Evolutionary conservation across 2,329 filamentous ascomycete species (phyloP).

Genomic region (Sarocladiaceae sp.): DNA sequence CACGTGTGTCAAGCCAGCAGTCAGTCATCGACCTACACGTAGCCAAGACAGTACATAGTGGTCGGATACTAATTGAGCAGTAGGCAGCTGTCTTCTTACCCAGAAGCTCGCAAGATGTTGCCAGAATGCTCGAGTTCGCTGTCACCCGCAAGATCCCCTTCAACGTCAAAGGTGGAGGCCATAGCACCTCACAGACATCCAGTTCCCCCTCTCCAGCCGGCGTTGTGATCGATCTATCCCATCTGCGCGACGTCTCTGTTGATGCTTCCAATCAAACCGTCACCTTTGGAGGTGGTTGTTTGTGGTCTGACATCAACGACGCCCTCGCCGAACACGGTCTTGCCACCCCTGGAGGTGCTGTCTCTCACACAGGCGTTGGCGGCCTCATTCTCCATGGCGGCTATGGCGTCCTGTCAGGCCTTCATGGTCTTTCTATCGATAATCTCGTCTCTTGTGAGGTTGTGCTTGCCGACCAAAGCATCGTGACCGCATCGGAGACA

Average conservation of each 20-base stretch:
- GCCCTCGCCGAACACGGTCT: constrained; percentile 43
- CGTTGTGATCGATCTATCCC: constrained; percentile 48
- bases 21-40: background rate
- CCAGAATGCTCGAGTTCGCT: constrained; percentile 37
- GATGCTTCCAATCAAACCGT: constrained; percentile 38
- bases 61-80: background rate
- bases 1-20: constrained; percentile 8
- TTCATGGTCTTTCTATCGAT: constrained; percentile 44
- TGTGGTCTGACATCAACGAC: constrained; percentile 49
- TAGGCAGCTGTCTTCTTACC: constrained; percentile 40
- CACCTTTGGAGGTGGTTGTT: constrained; percentile 42
- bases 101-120: constrained; percentile 31
- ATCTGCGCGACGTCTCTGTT: constrained; percentile 43
- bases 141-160: constrained; percentile 38
- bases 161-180: constrained; percentile 48
- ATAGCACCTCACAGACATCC: constrained; percentile 45
- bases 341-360: constrained; percentile 55
- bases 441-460: constrained; percentile 31
- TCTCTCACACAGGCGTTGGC: constrained; percentile 56
- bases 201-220: constrained; percentile 37
- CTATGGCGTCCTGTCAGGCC: constrained; percentile 49
- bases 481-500: constrained; percentile 31
- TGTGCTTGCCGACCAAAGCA: constrained; percentile 30
- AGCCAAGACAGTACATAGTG: background rate
- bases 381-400: constrained; percentile 53